Evolutionary conservation across 2,329 filamentous ascomycete genomes (phyloP), one percentile per base, ranked within the genome.

Genomic region (Alternaria solani): DNA sequence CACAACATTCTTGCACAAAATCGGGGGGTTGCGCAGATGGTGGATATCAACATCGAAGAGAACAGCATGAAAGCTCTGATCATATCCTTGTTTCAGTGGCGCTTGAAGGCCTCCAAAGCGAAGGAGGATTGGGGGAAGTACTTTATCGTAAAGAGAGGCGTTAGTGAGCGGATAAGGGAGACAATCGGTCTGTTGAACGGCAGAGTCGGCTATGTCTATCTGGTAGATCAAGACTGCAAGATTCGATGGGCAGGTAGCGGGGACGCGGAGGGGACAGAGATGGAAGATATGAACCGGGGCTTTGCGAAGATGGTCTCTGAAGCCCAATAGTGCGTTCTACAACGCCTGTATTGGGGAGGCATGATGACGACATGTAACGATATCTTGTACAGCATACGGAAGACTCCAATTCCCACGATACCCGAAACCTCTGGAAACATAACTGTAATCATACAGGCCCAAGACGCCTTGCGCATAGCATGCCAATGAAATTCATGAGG

Each of bases 231-330:
- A 63, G 85, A 94, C 65, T 97, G 93, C 78, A 91, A 89, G 80
- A 96, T 99, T 69, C 87, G 95, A 57, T 99, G 95, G 95, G 95
- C 94, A 0, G 95, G 92, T 4, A 96, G 93, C 72, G 92, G 89
- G 12, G 76, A 84, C 47, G 87, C 89, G 46, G 84, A 88, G 63
- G 85, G 85, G 0, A 85, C 86, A 18, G 92, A 96, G 81, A 85
- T 83, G 65, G 85, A 89, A 54, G 86, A 88, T 42, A 75, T 96
- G 74, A 86, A 87, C 41, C 91, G 83, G 75, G 88, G 89, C 3
- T 74, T 92, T 42, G 83, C 81, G 70, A 85, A 86, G 66, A 76
- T 95, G 55, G 77, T 92, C 49, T 59, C 71, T 8, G 70, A 81
- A 44, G 56, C 55, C n/a, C 52, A 32, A 25, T 57, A 61, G 25